Base-by-base conservation (phyloP, 495 filamentous ascomycete species). In the Emericellopsis terricola region DNA sequence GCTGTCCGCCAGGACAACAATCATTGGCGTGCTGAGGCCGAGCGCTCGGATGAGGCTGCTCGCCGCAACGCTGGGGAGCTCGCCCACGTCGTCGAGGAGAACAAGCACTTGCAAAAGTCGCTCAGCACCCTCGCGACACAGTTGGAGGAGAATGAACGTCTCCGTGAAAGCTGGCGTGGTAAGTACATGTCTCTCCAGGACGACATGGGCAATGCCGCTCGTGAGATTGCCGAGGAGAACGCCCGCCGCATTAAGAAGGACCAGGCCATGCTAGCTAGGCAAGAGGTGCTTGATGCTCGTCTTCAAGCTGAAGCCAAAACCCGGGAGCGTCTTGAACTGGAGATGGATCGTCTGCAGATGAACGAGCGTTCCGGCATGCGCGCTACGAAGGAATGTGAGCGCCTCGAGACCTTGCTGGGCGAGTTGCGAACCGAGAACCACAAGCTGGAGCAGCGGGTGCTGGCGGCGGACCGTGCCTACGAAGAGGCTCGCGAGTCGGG, bases 131-230 rank as follows among this genome's bases (percentile, higher is more conserved):
- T 87, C 38, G 67, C 68, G 39, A 60, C 64, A 28, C 81, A 94
- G 45, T 71, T 92, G 33, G 76, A 92, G 54, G 86, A 94, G 53
- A 81, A 76, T 50, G 71, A 81, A 49, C 68, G 73, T 40, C 66
- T 78, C 40, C 74, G 83, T 34, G 78, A 85, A 42, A 68, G 61
- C 44, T 77, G 92, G 58, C 72, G 80, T 41, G 62, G 65, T 46
- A 87, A 85, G 49, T 76, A 93, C 45, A 71, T 84, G 42, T 67
- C 64, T 34, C 56, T 96, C 31, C 84, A 94, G 56, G 68, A 78
- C 42, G 81, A 94, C 36, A 82, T 96, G 76, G 68, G 72, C 8
- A 61, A 56, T 33, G 73, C 80, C n/a, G 74, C 77, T 36, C 64
- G 66, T 28, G 76, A 91, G 34, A 72, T 93, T 35, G 71, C 73